Evolutionary conservation across 768 basidiomycete species (phyloP), one percentile per base, ranked within the genome.

Genomic region (Mycena epipterygia): DNA sequence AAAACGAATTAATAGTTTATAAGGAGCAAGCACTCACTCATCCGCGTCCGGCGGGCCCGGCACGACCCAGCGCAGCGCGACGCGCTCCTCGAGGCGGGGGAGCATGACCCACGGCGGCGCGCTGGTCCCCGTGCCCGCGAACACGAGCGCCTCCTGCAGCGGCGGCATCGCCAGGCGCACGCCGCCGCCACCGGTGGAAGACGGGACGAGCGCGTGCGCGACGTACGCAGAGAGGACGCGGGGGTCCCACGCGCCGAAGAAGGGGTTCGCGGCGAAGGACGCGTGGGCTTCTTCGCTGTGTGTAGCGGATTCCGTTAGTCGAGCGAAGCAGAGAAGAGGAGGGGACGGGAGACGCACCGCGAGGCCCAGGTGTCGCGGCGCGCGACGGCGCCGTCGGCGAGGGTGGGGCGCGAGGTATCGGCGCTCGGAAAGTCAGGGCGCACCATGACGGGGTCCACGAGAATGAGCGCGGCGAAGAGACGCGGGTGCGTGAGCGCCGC

Each of bases 381-480:
- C 16, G 76, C 71, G 23, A 95, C 78, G 3, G 93, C 90, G 9
- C 85, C 86, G 2, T 73, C 41, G 1, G 84, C 76, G 8, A 86
- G 75, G 21, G 67, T 59, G 25, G 78, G 67, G 7, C 73, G 66
- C 17, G 56, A 39, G 56, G 67, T 69, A 41, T 74, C 57, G 55
- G 65, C 9, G 42, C 68, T 59, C 64, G 61, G 68, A 30, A 79
- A 80, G 52, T 80, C 79, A 44, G 82, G 77, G 37, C 74, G 77
- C 1, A 71, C 59, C 41, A 94, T 89, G 76, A 97, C 89, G 0
- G 96, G 95, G 77, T 98, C 96, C 30, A 96, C 79, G 27, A 97
- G 86, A 46, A 94, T 81, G 42, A 97, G 81, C 0, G 89, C 88
- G 35, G 89, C 84, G 81, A 95, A 96, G 9, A 96, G 82, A 1